These are phyloP conservation scores for Lippia alba DNA, from an alignment of 305 asterid species.

Conservation along the genomic window DNA sequence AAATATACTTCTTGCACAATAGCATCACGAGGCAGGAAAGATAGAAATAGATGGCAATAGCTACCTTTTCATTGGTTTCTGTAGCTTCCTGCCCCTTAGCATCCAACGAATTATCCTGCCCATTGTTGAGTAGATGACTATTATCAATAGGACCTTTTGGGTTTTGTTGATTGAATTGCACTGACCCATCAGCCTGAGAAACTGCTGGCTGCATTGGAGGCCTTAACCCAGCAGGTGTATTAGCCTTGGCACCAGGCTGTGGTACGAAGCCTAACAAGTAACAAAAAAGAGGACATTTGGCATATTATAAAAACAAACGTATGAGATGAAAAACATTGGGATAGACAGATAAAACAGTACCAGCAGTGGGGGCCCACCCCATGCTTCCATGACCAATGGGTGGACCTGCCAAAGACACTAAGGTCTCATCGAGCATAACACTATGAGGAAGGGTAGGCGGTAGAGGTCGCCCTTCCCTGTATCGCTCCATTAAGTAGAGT, in stretches of 20 bases:
- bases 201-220: conserved; percentile 63
- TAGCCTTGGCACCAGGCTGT: conserved; percentile 62
- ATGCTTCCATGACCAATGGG: conserved; percentile 67
- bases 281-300: conserved; percentile 33
- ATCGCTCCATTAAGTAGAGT: conserved; percentile 86
- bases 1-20: conserved; percentile 1
- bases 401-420: conserved; percentile 79
- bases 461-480: conserved; percentile 81
- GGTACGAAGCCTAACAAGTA: conserved; percentile 61
- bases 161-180: conserved; percentile 65
- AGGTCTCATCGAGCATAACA: conserved; percentile 80
- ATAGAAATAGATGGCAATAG: conserved; percentile 10
- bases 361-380: conserved; percentile 70
- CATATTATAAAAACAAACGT: conserved; percentile 21
- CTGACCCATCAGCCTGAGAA: conserved; percentile 64
- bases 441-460: conserved; percentile 80
- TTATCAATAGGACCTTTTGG: conserved; percentile 53
- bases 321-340: conserved; percentile 27
- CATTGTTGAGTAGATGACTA: conserved; percentile 61
- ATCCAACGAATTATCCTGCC: conserved; percentile 50
- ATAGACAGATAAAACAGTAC: conserved; percentile 45
- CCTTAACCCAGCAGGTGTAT: conserved; percentile 61
- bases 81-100: conserved; percentile 52
- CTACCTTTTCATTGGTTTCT: conserved; percentile 68
- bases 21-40: conserved; percentile 6